Percentiles rank a stretch among this genome's conserved stretches.
Evolutionary conservation across 2,329 filamentous ascomycete species (phyloP).

Genomic region (Pseudonectria foliicola): DNA sequence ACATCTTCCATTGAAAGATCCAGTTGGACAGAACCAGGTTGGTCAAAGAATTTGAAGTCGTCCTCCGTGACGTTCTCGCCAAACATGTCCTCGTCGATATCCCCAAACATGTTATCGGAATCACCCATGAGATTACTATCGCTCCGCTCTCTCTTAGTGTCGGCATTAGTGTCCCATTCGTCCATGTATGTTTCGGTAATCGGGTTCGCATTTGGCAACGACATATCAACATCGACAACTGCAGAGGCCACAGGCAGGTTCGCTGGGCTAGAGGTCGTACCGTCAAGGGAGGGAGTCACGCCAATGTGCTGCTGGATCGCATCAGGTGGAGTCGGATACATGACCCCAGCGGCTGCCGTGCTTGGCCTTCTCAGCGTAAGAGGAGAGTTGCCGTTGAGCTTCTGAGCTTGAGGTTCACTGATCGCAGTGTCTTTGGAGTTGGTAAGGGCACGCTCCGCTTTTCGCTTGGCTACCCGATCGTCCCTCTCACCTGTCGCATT

Average conservation of each 20-base stretch:
- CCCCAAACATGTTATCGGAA: slow-evolving; percentile 58
- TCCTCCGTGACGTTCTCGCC: slow-evolving; percentile 74
- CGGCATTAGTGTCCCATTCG: slow-evolving; percentile 29
- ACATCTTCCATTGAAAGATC: slow-evolving; percentile 25
- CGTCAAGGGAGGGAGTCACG: slow-evolving; percentile 50
- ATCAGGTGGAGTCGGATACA: slow-evolving; percentile 69
- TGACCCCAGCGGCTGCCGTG: slow-evolving; percentile 41
- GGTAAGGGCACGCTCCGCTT: slow-evolving; percentile 40
- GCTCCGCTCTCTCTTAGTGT: slow-evolving; percentile 39
- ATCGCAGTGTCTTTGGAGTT: slow-evolving; percentile 35
- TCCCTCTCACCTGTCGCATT: slow-evolving; percentile 37
- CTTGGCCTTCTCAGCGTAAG: slow-evolving; percentile 43
- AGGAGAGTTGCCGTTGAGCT: slow-evolving; percentile 45
- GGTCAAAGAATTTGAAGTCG: slow-evolving; percentile 78
- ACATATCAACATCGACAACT: slow-evolving; percentile 24
- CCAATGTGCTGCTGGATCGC: slow-evolving; percentile 48
- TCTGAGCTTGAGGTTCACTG: slow-evolving; percentile 35
- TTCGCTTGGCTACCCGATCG: slow-evolving; percentile 39
- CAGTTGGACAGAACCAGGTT: slow-evolving; percentile 36
- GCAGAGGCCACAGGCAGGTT: slow-evolving; percentile 30
- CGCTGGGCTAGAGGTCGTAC: slow-evolving; percentile 47
- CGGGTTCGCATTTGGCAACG: slow-evolving; percentile 13
- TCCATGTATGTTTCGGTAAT: slow-evolving; percentile 19
- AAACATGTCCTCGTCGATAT: slow-evolving; percentile 63
- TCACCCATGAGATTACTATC: slow-evolving; percentile 38